Conservation (phyloP, 768 basidiomycete species). For the Floccularia luteovirens region DNA sequence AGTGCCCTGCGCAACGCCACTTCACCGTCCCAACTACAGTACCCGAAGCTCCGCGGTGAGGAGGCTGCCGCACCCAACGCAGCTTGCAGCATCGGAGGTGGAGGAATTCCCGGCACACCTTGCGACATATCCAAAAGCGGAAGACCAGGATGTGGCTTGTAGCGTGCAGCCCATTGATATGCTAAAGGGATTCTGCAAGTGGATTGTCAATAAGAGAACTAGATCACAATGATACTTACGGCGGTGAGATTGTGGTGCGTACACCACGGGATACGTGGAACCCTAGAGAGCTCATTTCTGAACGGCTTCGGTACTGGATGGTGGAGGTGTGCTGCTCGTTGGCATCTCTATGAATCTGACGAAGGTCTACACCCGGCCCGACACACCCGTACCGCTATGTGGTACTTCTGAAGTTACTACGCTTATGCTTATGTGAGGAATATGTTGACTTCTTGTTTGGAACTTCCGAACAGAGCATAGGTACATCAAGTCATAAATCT, state of each 20-base stretch:
- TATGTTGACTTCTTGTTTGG: too few relatives aligned
- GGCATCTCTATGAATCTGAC: too few relatives aligned
- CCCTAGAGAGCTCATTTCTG: too few relatives aligned
- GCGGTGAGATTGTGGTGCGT: constrained; percentile 35
- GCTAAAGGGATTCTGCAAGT: constrained; percentile 45
- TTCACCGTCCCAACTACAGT: constrained; percentile 57
- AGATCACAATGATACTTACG: constrained; percentile 22
- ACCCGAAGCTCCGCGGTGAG: constrained; percentile 40
- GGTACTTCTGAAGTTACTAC: too few relatives aligned
- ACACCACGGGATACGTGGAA: constrained; percentile 33
- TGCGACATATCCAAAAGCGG: constrained; percentile 69
- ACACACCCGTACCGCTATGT: too few relatives aligned
- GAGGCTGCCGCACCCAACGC: constrained; percentile 38
- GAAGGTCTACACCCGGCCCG: too few relatives aligned
- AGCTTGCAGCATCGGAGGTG: constrained; percentile 41
- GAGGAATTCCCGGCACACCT: constrained; percentile 64
- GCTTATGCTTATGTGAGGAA: too few relatives aligned
- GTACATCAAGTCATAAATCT: too few relatives aligned
- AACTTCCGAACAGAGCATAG: too few relatives aligned
- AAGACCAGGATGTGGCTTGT: constrained; percentile 27
- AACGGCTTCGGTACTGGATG: too few relatives aligned
- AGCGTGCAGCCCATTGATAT: constrained; percentile 45
- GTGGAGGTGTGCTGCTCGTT: too few relatives aligned
- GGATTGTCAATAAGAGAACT: not conserved
- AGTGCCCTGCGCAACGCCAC: constrained; percentile 39